Base-by-base conservation (phyloP, 495 filamentous ascomycete genomes). In the Xanthoparmelia taractica region DNA sequence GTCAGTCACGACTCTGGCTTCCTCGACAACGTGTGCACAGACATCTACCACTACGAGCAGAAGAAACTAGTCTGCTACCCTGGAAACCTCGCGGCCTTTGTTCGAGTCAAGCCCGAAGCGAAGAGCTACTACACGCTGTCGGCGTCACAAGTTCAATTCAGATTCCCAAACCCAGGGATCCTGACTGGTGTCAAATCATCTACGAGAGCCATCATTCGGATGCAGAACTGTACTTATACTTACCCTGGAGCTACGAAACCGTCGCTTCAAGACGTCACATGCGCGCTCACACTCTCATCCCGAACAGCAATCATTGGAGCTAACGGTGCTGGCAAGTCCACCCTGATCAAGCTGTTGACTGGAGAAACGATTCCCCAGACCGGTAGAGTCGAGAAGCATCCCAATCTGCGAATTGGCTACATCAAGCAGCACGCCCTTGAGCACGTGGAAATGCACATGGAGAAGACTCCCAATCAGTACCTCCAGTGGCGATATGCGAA, bases 361-460 rank as follows among this genome's bases (percentile, higher is more conserved):
- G 95, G 95, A 68, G 95, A 97, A 74, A 84, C 85, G 27, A 87
- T 97, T 65, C 94, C 95, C 1, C 89, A 92, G 66, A 72, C 73
- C 31, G 95, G 95, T 55, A 90, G 85, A 75, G 93, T 99, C 11
- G 92, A 97, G 80, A 97, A 97, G 79, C 95, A 99, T 72, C 95
- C 95, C 69, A 97, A 97, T 72, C 76, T 99, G 58, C 95, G 95
- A 80, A 96, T 99, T 70, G 95, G 95, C 55, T 97, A 97, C 80
- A 96, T 97, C 81, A 96, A 97, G 79, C 95, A 99, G 77, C 95
- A 97, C 73, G 96, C 95, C 25, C 83, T 99, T 15, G 94, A 99
- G 80, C 94, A 97, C 83, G 93, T 99, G 15, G 92, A 97, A 77
- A 95, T 96, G 93, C 94, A 99, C 71, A 82, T 99, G 67, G 94